A percentile compares a stretch with the other conserved stretches of the same genome.
Evolutionary conservation across 2,329 filamentous ascomycete species (phyloP).

Genomic region (Aureobasidium subglaciale): DNA sequence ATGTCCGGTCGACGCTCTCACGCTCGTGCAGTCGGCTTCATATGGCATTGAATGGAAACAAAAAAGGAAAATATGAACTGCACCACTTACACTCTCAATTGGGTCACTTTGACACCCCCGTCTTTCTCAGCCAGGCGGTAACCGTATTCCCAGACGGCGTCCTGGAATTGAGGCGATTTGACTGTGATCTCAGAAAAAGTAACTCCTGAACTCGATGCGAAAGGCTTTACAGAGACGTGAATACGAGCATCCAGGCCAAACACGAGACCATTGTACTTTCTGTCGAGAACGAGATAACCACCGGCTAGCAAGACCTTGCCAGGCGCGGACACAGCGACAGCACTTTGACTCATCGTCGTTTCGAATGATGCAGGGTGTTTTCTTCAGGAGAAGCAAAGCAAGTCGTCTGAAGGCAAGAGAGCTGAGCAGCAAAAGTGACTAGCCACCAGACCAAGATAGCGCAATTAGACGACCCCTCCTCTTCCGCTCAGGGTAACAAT

Average conservation of each 20-base stretch:
- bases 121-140: slow-evolving; percentile 62
- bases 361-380: background rate
- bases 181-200: slow-evolving; percentile 67
- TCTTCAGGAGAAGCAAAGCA: slow-evolving; percentile 13
- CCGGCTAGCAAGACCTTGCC: slow-evolving; percentile 94
- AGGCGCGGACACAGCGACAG: slow-evolving; percentile 66
- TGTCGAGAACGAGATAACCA: slow-evolving; percentile 90
- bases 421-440: slow-evolving; percentile 1
- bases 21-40: background rate
- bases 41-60: background rate
- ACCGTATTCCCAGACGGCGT: slow-evolving; percentile 82
- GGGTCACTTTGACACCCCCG: slow-evolving; percentile 75
- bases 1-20: background rate
- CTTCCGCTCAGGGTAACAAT: slow-evolving; percentile 6
- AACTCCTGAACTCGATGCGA: slow-evolving; percentile 55
- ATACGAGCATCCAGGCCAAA: slow-evolving; percentile 59
- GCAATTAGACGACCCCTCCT: background rate
- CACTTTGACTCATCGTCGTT: slow-evolving; percentile 17
- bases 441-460: slow-evolving; percentile 2
- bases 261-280: slow-evolving; percentile 68
- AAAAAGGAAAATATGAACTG: background rate
- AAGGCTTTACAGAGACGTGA: slow-evolving; percentile 51
- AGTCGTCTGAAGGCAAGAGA: background rate
- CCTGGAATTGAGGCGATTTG: slow-evolving; percentile 81
- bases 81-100: slow-evolving; percentile 66